phyloP scores from a whole-genome alignment of 31 red algal species.

The Endocladia muricata region DNA sequence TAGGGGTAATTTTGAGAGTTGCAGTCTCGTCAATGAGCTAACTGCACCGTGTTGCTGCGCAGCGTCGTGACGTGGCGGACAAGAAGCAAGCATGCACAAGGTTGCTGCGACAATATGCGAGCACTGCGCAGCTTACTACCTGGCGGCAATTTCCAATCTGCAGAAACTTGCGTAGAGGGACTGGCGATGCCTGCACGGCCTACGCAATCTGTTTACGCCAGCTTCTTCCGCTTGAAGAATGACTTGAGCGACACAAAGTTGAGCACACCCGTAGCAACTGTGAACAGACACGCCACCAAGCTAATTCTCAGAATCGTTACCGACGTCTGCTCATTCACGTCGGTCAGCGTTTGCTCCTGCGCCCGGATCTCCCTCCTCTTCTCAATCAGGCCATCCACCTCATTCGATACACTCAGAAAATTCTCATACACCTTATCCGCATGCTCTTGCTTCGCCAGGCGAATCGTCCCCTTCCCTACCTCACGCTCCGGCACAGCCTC shows the following conservation, averaged over 20 bases:
- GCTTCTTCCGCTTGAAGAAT: slow-evolving; percentile 72
- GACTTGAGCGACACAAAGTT: slow-evolving; percentile 68
- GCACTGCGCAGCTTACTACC: slow-evolving; percentile 5
- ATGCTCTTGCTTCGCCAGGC: slow-evolving; percentile 43
- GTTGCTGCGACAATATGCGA: too few relatives aligned
- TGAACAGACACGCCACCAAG: slow-evolving; percentile 50
- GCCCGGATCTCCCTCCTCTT: slow-evolving; percentile 40
- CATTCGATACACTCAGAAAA: slow-evolving; percentile 27
- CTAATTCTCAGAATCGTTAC: slow-evolving; percentile 41
- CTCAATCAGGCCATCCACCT: slow-evolving; percentile 53
- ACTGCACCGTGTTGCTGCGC: too few relatives aligned
- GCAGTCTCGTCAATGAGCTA: too few relatives aligned
- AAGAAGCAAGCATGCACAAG: too few relatives aligned
- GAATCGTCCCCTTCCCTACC: not conserved
- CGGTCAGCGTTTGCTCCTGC: slow-evolving; percentile 32
- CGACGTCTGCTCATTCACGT: slow-evolving; percentile 34
- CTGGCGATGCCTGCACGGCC: too few relatives aligned
- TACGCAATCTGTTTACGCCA: slow-evolving; percentile 41
- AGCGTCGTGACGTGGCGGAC: too few relatives aligned
- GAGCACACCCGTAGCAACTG: slow-evolving; percentile 42
- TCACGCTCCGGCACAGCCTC: slow-evolving; percentile 4
- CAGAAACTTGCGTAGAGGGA: too few relatives aligned
- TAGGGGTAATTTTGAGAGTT: too few relatives aligned
- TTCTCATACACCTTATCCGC: slow-evolving; percentile 40
- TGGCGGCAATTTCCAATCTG: not conserved